Conservation (phyloP, 371 early-diverging fungal species). For the Actinomortierella wolfii region DNA sequence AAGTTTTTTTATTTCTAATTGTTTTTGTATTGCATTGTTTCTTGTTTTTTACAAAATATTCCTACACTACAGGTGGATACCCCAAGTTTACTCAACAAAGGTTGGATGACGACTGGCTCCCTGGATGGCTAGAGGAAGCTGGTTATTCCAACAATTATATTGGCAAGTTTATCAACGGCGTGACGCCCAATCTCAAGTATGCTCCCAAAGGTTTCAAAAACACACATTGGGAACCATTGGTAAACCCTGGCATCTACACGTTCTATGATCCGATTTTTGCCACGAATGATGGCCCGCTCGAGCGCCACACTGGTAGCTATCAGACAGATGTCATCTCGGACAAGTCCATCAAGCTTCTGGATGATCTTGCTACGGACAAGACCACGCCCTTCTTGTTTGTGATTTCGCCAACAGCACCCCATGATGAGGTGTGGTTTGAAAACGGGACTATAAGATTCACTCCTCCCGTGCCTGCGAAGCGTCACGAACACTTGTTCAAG, state of each 20-base stretch:
- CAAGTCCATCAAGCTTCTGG: constrained; percentile 56
- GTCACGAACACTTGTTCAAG: constrained; percentile 56
- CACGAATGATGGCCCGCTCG: constrained; percentile 57
- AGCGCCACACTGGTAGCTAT: constrained; percentile 53
- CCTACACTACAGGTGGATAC: constrained; percentile 55
- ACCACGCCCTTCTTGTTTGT: constrained; percentile 64
- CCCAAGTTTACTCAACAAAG: constrained; percentile 52
- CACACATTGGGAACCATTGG: constrained; percentile 60
- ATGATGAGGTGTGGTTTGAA: constrained; percentile 3
- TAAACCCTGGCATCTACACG: constrained; percentile 65
- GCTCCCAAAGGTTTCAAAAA: constrained; percentile 51
- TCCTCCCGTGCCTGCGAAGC: constrained; percentile 55
- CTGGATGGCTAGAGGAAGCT: constrained; percentile 45
- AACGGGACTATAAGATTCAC: constrained; percentile 1
- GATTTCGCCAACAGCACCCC: constrained; percentile 53
- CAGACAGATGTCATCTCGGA: constrained; percentile 68
- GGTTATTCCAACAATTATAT: constrained; percentile 69
- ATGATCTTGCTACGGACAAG: constrained; percentile 46
- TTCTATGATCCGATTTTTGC: constrained; percentile 65
- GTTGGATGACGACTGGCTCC: constrained; percentile 55
- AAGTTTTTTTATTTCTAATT: background rate
- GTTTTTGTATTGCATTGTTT: background rate
- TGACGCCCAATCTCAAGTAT: constrained; percentile 34
- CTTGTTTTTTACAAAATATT: too few relatives aligned
- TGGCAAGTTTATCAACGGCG: constrained; percentile 70